Percentiles rank a stretch among this genome's conserved stretches.
These are phyloP conservation scores for Lactuca sativa DNA, from an alignment of 129 eudicot species.

Conservation along the genomic window DNA sequence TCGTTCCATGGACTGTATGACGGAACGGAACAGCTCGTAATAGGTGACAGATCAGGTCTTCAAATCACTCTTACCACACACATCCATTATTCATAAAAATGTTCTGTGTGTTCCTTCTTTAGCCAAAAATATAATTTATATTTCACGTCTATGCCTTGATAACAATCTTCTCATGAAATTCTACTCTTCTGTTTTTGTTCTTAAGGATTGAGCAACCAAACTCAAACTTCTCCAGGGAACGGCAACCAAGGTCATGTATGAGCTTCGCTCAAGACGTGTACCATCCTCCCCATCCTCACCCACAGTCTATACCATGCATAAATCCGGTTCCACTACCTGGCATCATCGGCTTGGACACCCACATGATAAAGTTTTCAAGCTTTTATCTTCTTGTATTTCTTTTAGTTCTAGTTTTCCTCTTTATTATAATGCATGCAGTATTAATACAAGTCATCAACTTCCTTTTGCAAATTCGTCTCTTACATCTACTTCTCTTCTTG, in stretches of 20 bases:
- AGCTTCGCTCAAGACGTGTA: constrained; percentile 1
- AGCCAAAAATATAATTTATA: background rate
- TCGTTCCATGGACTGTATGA: too few species aligned
- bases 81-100: background rate
- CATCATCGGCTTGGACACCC: background rate
- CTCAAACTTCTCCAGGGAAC: background rate
- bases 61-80: constrained; percentile 8
- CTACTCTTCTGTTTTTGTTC: too few species aligned
- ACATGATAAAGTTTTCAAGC: too few species aligned
- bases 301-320: background rate
- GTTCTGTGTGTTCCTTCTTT: background rate
- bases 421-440: constrained; percentile 1
- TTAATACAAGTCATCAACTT: constrained; percentile 1
- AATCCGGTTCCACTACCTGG: background rate
- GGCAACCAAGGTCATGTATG: background rate
- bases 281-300: background rate
- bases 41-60: constrained; percentile 9
- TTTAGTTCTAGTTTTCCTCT: background rate
- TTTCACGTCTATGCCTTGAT: too few species aligned
- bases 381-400: background rate
- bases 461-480: background rate
- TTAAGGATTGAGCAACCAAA: background rate
- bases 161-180: too few species aligned
- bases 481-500: constrained; percentile 3
- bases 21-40: background rate